Base-by-base conservation (phyloP, 139 green algal species). In the Pedinophyceae sp. region DNA sequence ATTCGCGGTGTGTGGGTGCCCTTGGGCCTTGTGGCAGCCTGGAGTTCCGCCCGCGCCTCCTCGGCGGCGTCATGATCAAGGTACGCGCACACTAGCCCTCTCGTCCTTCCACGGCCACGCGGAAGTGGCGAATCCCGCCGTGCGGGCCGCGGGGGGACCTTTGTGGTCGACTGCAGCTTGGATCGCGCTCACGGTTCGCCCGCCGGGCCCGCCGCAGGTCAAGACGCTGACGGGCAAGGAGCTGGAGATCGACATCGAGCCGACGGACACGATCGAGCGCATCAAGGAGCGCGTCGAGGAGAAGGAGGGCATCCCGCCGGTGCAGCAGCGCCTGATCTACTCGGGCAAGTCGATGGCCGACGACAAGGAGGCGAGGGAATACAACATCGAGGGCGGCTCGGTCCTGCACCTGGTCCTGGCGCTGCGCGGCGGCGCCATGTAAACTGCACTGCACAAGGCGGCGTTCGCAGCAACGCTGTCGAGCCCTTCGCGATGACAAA, bases 201-300 rank as follows among this genome's bases (percentile, higher is more conserved):
- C 34, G 34, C 13, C 34, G 34, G 13, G 10, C 34, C 34, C 10
- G 10, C 10, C 34, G 34, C 34, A 43, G 53, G 72, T 79, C 50
- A 99, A 98, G 68, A 99, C 92, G 18, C 69, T 99, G 52, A 99
- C 90, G 13, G 92, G 92, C 40, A 98, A 98, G 64, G 92, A 98
- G 75, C 96, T 99, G 39, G 92, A 98, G 69, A 95, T 99, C 30
- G 92, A 99, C 72, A 98, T 99, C 34, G 92, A 99, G 73, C 87
- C 85, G 27, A 81, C 66, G 4, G 92, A 99, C 71, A 94, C 84
- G 13, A 91, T 98, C 59, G 81, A 94, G 68, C 68, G 92, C 27
- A 96, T 99, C 72, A 99, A 99, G 75, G 92, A 99, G 76, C 74
- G 92, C 7, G 86, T 99, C 48, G 92, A 99, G 68, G 91, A 99